Percentiles rank a stretch among this genome's conserved stretches.
phyloP scores from a whole-genome alignment of 257 asterid genomes.

The Przewalskia tangutica region DNA sequence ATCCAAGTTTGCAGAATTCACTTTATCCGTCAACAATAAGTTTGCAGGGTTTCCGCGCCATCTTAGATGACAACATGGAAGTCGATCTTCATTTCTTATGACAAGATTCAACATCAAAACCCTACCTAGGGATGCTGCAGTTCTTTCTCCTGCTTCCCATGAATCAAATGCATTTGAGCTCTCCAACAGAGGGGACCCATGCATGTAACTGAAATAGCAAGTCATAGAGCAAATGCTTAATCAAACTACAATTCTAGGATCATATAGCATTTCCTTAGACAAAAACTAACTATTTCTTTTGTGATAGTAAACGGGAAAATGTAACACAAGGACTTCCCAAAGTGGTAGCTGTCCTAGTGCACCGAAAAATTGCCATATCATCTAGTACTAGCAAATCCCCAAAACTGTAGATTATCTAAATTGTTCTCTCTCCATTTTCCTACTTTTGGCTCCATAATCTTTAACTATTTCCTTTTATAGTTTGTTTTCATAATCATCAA shows the following conservation, averaged over 20 bases:
- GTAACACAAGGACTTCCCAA: neutral
- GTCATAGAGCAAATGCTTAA: neutral
- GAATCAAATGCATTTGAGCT: conserved; percentile 76
- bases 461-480: neutral
- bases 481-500: neutral
- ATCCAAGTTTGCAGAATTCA: conserved; percentile 44
- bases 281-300: neutral
- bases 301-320: neutral
- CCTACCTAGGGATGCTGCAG: conserved; percentile 87
- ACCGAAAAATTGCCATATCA: neutral
- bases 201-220: conserved; percentile 53
- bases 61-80: conserved; percentile 91
- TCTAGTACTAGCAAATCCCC: neutral
- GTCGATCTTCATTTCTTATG: conserved; percentile 94
- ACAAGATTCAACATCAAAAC: conserved; percentile 89
- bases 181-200: conserved; percentile 86
- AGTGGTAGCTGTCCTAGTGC: neutral
- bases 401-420: neutral
- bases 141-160: conserved; percentile 70
- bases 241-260: neutral
- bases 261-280: neutral
- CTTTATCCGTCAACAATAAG: conserved; percentile 69
- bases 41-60: conserved; percentile 97
- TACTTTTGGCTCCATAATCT: neutral
- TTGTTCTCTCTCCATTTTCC: neutral